phyloP scores from a whole-genome alignment of 441 rosid genomes.

The Gossypium gossypioides region DNA sequence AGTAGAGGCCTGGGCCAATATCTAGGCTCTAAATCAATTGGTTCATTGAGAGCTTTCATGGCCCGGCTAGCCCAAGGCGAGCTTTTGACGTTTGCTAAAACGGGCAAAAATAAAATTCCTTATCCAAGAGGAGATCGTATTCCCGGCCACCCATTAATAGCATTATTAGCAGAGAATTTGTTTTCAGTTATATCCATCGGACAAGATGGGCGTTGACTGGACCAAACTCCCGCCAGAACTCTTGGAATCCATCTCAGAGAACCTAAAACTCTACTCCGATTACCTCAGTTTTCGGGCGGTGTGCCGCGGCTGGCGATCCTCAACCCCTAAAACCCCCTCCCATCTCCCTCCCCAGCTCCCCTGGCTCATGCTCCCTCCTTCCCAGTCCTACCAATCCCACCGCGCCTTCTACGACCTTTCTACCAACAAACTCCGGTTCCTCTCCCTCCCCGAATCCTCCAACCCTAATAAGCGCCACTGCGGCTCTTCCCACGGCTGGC shows the following conservation, averaged over 20 bases:
- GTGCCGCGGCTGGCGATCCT: conserved; percentile 34
- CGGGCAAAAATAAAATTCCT: not conserved
- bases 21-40: not conserved
- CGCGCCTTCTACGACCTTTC: conserved; percentile 39
- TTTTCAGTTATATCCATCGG: not conserved
- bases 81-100: too few species aligned
- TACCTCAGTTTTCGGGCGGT: conserved; percentile 36
- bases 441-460: conserved; percentile 30
- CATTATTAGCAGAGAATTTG: not conserved
- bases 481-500: conserved; percentile 63
- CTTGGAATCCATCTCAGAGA: conserved; percentile 27
- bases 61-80: not conserved
- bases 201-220: conserved; percentile 42
- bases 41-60: not conserved
- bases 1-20: not conserved
- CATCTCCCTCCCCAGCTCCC: conserved; percentile 59
- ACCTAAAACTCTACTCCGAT: conserved; percentile 33
- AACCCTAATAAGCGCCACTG: conserved; percentile 29
- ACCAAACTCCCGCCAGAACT: conserved; percentile 41
- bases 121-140: not conserved
- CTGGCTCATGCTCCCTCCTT: conserved; percentile 49
- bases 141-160: not conserved
- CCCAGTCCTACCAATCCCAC: conserved; percentile 21
- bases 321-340: conserved; percentile 25
- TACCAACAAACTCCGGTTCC: conserved; percentile 25